Conservation (phyloP, 345 rosid species). For the Geranium brycei region DNA sequence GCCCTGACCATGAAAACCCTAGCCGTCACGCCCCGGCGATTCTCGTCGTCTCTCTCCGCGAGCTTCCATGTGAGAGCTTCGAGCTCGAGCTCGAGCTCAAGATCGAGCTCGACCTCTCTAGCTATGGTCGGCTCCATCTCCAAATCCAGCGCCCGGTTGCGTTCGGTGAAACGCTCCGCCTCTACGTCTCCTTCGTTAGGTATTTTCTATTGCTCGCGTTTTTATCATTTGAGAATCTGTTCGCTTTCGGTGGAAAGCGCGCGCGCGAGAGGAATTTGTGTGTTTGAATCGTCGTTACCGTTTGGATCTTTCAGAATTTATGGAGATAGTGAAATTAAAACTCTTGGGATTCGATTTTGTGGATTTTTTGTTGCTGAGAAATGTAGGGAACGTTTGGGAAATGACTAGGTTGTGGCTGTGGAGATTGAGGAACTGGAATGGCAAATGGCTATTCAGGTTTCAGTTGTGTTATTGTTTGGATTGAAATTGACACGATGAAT, state of each 20-base stretch:
- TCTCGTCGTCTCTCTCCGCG: constrained; percentile 9
- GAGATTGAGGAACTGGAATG: too few species aligned
- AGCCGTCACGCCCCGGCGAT: constrained; percentile 21
- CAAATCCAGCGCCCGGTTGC: not conserved
- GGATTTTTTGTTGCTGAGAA: not conserved
- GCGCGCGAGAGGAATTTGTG: not conserved
- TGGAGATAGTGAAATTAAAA: not conserved
- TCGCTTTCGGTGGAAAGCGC: not conserved
- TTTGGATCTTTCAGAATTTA: not conserved
- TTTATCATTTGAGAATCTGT: not conserved
- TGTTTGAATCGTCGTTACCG: not conserved
- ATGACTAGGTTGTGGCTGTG: too few species aligned
- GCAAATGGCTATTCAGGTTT: too few species aligned
- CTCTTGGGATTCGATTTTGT: not conserved
- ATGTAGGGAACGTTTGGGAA: too few species aligned
- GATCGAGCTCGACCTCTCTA: constrained; percentile 16
- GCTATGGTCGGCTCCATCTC: constrained; percentile 5
- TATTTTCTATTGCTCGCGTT: constrained; percentile 9
- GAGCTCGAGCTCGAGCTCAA: constrained; percentile 14
- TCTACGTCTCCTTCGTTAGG: constrained; percentile 34
- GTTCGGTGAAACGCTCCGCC: constrained; percentile 15
- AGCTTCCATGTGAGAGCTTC: constrained; percentile 12
- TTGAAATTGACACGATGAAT: too few species aligned
- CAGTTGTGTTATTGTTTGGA: too few species aligned
- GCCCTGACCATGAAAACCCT: constrained; percentile 29